A percentile compares a stretch with the other conserved stretches of the same genome.
Conservation (phyloP, 2,329 filamentous ascomycete species). For the Aureobasidium sp. region DNA sequence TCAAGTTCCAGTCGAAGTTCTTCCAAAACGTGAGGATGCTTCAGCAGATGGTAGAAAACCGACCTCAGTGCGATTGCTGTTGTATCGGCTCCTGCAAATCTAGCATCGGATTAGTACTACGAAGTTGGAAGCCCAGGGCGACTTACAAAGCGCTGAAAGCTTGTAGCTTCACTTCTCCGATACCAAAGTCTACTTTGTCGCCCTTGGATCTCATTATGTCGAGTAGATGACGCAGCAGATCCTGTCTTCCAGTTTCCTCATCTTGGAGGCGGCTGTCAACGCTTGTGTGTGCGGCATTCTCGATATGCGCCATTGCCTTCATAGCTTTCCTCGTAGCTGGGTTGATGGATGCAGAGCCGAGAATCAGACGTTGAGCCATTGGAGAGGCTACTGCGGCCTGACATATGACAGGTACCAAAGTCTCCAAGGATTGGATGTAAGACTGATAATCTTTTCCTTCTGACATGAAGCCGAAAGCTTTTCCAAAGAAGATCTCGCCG, state of each 20-base stretch:
- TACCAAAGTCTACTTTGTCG: background rate
- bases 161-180: conserved; percentile 23
- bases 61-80: conserved; percentile 36
- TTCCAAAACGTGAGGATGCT: conserved; percentile 26
- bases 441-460: background rate
- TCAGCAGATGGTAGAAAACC: conserved; percentile 34
- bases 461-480: conserved; percentile 33
- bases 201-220: background rate
- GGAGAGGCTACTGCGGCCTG: background rate
- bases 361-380: background rate
- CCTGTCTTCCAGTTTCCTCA: conserved; percentile 24
- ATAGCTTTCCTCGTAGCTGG: background rate
- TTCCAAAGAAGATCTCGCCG: conserved; percentile 35
- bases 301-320: background rate
- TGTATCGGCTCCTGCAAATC: conserved; percentile 34
- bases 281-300: conserved; percentile 18
- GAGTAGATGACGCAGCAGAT: conserved; percentile 20
- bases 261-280: conserved; percentile 29
- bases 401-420: background rate
- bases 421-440: background rate
- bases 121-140: background rate
- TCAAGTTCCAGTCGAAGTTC: conserved; percentile 37
- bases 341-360: background rate
- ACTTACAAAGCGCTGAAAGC: conserved; percentile 24
- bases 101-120: background rate